Base-by-base conservation (phyloP, 1,284 basidiomycete genomes). In the Pseudozyma pruni region DNA sequence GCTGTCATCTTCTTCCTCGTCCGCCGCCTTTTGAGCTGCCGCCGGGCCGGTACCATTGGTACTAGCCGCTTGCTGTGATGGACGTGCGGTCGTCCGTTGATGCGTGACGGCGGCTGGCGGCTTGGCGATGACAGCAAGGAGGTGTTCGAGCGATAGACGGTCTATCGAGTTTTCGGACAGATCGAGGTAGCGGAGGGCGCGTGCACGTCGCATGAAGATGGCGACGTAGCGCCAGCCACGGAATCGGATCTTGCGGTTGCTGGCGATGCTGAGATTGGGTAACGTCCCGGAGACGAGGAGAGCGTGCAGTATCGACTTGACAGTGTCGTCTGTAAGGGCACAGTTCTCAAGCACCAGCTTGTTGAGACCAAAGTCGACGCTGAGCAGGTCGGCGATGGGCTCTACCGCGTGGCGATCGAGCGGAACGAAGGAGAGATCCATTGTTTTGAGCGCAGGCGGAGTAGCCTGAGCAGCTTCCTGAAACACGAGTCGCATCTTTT, bases 271-370 rank as follows among this genome's bases (percentile, higher is more conserved):
- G 20, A 98, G 86, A 74, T 90, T 91, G 1, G 90, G 90, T 27
- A 98, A 85, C 0, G 89, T 89, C 19, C 89, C 88, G 17, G 91
- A 91, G 43, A 97, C 91, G 49, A 97, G 87, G 1, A 98, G 86
- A 0, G 93, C 89, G 80, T 97, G 94, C 0, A 98, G 85, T 17
- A 98, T 89, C 0, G 92, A 91, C 84, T 96, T 96, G 53, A 98
- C 82, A 40, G 87, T 88, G 90, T 67, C 71, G 38, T 80, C 76
- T 16, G 74, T 76, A 14, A 82, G 52, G 1, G 58, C 57, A 31
- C 80, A 82, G 44, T 78, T 76, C 42, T 81, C 80, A 31, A 82
- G 60, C 5, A 78, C 61, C 17, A 82, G 68, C 42, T 74, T 75
- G 39, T 71, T 57, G 32, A 81, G 69, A 23, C 78, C 78, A 39